Percentiles rank a stretch among this genome's conserved stretches.
These are phyloP conservation scores for Exophiala phaeomuriformis DNA, from an alignment of 2,329 filamentous ascomycete species.

Conservation along the genomic window DNA sequence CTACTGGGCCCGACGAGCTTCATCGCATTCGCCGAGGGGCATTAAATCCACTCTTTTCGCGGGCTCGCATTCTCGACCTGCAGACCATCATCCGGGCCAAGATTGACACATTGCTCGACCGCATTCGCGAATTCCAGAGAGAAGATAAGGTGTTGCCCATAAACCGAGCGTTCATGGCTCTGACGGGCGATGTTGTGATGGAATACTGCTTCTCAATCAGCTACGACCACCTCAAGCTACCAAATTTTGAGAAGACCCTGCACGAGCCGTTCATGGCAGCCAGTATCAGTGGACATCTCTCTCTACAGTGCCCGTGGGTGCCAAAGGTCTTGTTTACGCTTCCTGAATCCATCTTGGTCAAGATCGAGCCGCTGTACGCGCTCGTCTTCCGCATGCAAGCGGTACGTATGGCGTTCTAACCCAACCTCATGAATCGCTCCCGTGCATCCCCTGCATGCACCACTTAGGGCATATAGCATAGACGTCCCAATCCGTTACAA, in stretches of 20 bases:
- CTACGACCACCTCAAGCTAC: slow-evolving; percentile 26
- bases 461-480: background rate
- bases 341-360: slow-evolving; percentile 11
- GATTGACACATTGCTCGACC: slow-evolving; percentile 22
- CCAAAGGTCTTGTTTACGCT: slow-evolving; percentile 13
- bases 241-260: slow-evolving; percentile 21
- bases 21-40: slow-evolving; percentile 30
- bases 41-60: slow-evolving; percentile 34
- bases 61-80: slow-evolving; percentile 27
- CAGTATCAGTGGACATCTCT: slow-evolving; percentile 22
- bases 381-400: slow-evolving; percentile 17
- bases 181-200: slow-evolving; percentile 29
- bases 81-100: slow-evolving; percentile 28
- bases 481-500: background rate
- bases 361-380: slow-evolving; percentile 17
- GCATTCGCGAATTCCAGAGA: slow-evolving; percentile 23
- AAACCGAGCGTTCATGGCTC: slow-evolving; percentile 22
- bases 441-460: background rate
- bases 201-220: slow-evolving; percentile 28
- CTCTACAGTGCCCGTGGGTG: slow-evolving; percentile 25
- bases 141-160: slow-evolving; percentile 10
- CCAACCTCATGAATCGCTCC: background rate
- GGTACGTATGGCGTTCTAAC: background rate
- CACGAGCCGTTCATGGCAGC: slow-evolving; percentile 27
- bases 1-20: slow-evolving; percentile 27